Percentiles rank a stretch among this genome's conserved stretches.
Evolutionary conservation across 106 monocot genomes (phyloP).

Genomic region (Dendrobium nobile): DNA sequence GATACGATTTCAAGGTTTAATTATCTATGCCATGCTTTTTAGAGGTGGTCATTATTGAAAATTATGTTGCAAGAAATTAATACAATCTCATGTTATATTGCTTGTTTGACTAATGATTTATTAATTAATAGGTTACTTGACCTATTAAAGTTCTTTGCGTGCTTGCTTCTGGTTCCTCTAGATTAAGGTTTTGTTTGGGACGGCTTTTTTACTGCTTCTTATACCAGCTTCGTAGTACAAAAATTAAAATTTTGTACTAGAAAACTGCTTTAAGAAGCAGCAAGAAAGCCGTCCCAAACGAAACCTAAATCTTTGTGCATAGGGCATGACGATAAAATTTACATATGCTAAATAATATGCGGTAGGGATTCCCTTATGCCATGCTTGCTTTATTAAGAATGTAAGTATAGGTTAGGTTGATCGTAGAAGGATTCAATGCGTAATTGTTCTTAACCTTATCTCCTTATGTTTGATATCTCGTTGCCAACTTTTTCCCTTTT

Average conservation of each 20-base stretch:
- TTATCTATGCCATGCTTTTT: background rate
- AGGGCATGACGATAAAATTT: background rate
- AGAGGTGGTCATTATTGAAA: background rate
- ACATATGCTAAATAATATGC: background rate
- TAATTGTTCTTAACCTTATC: background rate
- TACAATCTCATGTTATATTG: background rate
- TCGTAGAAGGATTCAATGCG: too few species aligned
- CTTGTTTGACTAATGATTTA: background rate
- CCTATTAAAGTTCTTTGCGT: background rate
- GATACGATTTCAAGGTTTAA: background rate
- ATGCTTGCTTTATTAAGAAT: background rate
- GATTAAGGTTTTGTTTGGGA: too few species aligned
- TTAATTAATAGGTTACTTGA: background rate
- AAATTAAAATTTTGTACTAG: too few species aligned
- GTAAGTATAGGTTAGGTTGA: background rate
- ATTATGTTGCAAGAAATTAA: too few species aligned
- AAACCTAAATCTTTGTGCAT: background rate
- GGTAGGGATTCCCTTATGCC: background rate
- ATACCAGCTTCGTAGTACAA: too few species aligned
- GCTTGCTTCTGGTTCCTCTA: too few species aligned
- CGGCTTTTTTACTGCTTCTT: too few species aligned
- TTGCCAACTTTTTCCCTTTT: background rate
- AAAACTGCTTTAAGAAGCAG: too few species aligned
- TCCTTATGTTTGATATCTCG: background rate
- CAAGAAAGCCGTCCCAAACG: too few species aligned